These are phyloP conservation scores for Rhodotorula taiwanensis DNA, from an alignment of 768 basidiomycete species.

Conservation along the genomic window DNA sequence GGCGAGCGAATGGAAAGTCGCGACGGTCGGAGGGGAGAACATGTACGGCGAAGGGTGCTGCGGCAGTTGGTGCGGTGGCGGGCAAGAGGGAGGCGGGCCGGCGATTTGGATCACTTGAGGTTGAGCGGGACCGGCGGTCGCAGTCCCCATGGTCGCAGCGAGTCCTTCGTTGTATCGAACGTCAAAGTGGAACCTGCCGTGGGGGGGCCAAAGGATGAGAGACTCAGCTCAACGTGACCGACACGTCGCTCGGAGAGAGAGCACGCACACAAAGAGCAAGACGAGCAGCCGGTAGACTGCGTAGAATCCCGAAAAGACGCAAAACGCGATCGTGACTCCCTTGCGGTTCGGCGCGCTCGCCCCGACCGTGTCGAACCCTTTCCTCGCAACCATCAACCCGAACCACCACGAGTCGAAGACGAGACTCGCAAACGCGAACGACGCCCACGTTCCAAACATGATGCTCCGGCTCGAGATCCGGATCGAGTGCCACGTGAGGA, in stretches of 20 bases:
- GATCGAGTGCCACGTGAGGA: slow-evolving; percentile 19
- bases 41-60: neutral
- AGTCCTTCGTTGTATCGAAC: slow-evolving; percentile 6
- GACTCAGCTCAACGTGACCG: neutral
- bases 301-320: slow-evolving; percentile 3
- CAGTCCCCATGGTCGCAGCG: too few species aligned
- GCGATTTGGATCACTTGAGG: neutral
- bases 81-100: neutral
- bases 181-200: neutral
- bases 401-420: slow-evolving; percentile 23
- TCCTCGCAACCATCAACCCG: slow-evolving; percentile 1
- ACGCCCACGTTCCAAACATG: slow-evolving; percentile 5
- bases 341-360: neutral
- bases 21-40: neutral
- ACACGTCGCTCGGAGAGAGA: too few species aligned
- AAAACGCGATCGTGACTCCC: slow-evolving; percentile 4
- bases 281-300: slow-evolving; percentile 6
- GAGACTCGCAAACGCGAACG: slow-evolving; percentile 2
- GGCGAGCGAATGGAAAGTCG: neutral
- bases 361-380: slow-evolving; percentile 4
- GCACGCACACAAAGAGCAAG: neutral
- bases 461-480: neutral
- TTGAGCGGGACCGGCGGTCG: too few species aligned
- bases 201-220: neutral
- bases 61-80: neutral